Conservation (phyloP, 768 basidiomycete genomes). For the Termitomyces bulborhizus region DNA sequence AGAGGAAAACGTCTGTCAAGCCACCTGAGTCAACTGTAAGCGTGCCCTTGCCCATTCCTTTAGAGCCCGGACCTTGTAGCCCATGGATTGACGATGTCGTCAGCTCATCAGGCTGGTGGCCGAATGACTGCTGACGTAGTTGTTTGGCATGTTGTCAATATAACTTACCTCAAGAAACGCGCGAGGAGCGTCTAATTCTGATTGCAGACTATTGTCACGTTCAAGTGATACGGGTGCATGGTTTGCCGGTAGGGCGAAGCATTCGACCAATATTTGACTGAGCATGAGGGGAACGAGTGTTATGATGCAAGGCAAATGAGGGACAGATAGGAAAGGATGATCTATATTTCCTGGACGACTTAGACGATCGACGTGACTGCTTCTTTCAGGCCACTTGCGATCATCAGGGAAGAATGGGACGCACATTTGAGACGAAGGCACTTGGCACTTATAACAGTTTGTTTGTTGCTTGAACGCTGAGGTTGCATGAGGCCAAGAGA, state of each 20-base stretch:
- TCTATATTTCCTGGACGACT: not conserved
- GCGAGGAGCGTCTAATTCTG: not conserved
- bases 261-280: not conserved
- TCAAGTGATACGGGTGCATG: not conserved
- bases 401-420: not conserved
- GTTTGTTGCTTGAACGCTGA: not conserved
- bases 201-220: not conserved
- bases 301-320: not conserved
- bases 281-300: not conserved
- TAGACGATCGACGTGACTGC: not conserved
- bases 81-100: not conserved
- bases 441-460: not conserved
- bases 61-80: not conserved
- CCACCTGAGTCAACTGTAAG: not conserved
- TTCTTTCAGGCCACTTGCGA: not conserved
- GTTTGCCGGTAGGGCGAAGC: not conserved
- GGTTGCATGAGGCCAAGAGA: not conserved
- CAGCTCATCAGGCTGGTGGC: not conserved
- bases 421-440: not conserved
- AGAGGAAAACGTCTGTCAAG: not conserved
- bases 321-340: not conserved
- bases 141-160: not conserved
- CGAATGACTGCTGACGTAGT: not conserved
- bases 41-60: not conserved
- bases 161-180: not conserved